Evolutionary conservation across 1,139 yeast genomes (phyloP), one percentile per base, ranked within the genome.

Genomic region (Zhuliangozyma parablackwelliae): DNA sequence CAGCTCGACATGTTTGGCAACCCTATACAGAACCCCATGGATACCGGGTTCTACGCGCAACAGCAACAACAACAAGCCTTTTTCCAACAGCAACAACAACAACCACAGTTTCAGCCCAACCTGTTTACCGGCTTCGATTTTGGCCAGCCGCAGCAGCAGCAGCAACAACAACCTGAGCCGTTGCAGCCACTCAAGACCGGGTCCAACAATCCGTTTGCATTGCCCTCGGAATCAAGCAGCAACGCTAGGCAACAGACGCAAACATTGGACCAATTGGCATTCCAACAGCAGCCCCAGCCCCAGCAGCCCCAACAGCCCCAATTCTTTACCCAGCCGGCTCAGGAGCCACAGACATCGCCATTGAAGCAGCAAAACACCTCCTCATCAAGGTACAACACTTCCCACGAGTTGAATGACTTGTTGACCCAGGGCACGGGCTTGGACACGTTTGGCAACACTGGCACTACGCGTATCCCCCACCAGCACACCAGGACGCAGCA

Each of bases 371-470:
- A 45, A 38, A 58, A 50, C 35, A 63, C 69, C 5, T 59, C 72
- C 5, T 55, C 65, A 4, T 69, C 75, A 21, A 63, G 57, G 45
- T 69, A 48, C 48, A 65, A 67, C 69, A 83, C 56, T 72, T 76
- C 70, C 65, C 89, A 66, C 41, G 92, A 86, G 47, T 74, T 90
- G 53, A 89, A 90, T 61, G 75, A 76, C 42, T 68, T 90, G 41
- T 72, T 90, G 47, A 85, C 95, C 10, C 78, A 82, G 38, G 97
- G 96, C 28, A 86, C 96, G 1, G 97, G 97, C 21, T 69, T 89
- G 40, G 98, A 92, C 61, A 90, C 97, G 0, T 92, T 87, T 60
- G 98, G 98, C 61, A 92, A 92, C 59, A 82, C 88, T 6, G 98
- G 98, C 37, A 85, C 83, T 11, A 64, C 82, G 24, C 80, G 97